These are phyloP conservation scores for Penicillium dipodomyicola DNA, from an alignment of 495 filamentous ascomycete species.

Conservation along the genomic window DNA sequence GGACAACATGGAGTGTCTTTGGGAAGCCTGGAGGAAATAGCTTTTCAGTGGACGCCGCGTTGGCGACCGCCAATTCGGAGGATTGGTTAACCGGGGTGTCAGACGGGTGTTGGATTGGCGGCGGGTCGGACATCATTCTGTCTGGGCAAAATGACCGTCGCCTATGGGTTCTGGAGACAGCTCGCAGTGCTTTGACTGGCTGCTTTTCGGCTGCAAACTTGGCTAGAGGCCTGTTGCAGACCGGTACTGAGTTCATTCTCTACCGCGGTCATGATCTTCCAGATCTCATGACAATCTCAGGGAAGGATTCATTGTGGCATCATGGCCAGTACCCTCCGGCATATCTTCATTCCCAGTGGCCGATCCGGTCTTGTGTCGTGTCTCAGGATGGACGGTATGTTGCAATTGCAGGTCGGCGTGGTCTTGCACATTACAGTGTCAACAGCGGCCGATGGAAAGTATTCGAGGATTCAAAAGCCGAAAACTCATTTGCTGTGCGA, in stretches of 20 bases:
- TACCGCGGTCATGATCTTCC: conserved; percentile 91
- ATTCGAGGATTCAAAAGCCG: conserved; percentile 74
- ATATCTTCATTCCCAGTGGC: conserved; percentile 90
- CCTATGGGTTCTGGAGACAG: conserved; percentile 87
- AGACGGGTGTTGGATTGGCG: conserved; percentile 80
- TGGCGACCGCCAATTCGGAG: conserved; percentile 68
- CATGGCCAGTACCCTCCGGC: conserved; percentile 78
- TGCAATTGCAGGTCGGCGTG: conserved; percentile 87
- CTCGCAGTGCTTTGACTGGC: conserved; percentile 82
- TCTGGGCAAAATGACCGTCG: conserved; percentile 65
- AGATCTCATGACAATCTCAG: conserved; percentile 84
- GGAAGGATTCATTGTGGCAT: conserved; percentile 92
- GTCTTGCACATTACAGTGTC: conserved; percentile 93
- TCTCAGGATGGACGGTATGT: conserved; percentile 93
- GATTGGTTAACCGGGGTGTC: conserved; percentile 74
- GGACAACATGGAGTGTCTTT: conserved; percentile 96
- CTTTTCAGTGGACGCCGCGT: conserved; percentile 64
- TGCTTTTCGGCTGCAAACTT: conserved; percentile 90
- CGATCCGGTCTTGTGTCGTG: conserved; percentile 78
- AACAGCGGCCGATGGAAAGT: conserved; percentile 94
- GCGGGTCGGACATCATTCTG: conserved; percentile 81
- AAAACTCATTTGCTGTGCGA: conserved; percentile 86
- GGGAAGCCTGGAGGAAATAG: conserved; percentile 83
- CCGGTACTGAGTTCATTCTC: conserved; percentile 78
- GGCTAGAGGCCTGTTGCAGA: conserved; percentile 82